Percentiles rank a stretch among this genome's conserved stretches.
phyloP scores from a whole-genome alignment of 2,329 filamentous ascomycete genomes.

The Aspergillaceae sp. region DNA sequence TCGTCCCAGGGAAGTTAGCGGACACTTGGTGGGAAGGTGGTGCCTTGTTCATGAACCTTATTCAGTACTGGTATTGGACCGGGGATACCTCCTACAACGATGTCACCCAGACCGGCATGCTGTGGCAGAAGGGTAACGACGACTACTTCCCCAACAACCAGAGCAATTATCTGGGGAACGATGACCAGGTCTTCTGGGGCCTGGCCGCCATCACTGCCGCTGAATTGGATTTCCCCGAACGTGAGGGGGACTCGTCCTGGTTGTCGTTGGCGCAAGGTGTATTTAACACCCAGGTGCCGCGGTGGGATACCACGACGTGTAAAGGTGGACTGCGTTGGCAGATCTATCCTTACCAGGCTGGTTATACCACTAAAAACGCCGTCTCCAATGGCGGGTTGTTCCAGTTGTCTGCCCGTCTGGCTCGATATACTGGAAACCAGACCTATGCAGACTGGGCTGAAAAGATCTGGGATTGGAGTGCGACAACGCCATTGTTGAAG shows the following conservation, averaged over 20 bases:
- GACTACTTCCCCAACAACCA: conserved; percentile 66
- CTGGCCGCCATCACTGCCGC: conserved; percentile 70
- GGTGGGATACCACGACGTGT: conserved; percentile 63
- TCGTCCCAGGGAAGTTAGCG: conserved; percentile 32
- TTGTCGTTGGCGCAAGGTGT: conserved; percentile 67
- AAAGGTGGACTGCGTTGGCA: conserved; percentile 77
- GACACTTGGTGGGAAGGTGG: conserved; percentile 58
- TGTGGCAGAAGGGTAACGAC: conserved; percentile 64
- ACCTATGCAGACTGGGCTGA: conserved; percentile 75
- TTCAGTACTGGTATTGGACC: conserved; percentile 82
- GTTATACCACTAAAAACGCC: conserved; percentile 52
- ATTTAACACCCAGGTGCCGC: conserved; percentile 65
- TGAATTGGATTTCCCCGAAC: conserved; percentile 66
- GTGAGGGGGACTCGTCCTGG: conserved; percentile 61
- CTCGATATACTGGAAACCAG: conserved; percentile 66
- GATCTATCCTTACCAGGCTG: conserved; percentile 68
- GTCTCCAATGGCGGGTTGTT: conserved; percentile 53
- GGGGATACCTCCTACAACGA: conserved; percentile 64
- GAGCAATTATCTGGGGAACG: conserved; percentile 41
- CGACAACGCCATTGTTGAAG: conserved; percentile 44
- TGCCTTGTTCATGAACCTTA: conserved; percentile 59
- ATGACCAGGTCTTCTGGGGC: conserved; percentile 72
- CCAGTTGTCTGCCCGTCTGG: conserved; percentile 57
- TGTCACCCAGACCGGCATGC: conserved; percentile 57
- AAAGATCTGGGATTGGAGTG: conserved; percentile 54